Conservation (phyloP, 2,329 filamentous ascomycete genomes). For the Thielaviopsis populi region DNA sequence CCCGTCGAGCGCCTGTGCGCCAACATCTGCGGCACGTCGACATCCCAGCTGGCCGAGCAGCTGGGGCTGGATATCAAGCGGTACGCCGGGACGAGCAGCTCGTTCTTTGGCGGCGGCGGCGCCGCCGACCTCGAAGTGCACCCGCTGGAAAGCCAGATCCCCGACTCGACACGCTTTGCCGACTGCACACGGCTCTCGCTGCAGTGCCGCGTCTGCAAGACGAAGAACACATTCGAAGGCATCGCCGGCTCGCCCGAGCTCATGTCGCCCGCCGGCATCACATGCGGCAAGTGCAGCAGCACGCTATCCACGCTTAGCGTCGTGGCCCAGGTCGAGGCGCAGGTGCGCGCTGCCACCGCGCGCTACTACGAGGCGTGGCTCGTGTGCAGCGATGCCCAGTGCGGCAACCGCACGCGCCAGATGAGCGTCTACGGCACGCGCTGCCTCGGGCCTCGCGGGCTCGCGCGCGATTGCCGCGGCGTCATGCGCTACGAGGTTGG, state of each 20-base stretch:
- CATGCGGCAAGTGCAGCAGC: constrained; percentile 54
- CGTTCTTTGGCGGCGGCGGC: constrained; percentile 21
- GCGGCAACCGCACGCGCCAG: constrained; percentile 73
- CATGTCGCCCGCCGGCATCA: constrained; percentile 59
- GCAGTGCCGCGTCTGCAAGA: constrained; percentile 68
- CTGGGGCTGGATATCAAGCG: constrained; percentile 81
- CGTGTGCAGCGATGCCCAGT: constrained; percentile 76
- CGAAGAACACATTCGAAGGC: constrained; percentile 59
- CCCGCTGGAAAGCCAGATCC: constrained; percentile 85
- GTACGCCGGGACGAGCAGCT: constrained; percentile 44
- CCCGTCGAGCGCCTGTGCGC: constrained; percentile 95
- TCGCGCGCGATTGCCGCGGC: constrained; percentile 70
- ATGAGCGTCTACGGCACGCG: constrained; percentile 85
- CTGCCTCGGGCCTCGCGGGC: constrained; percentile 74
- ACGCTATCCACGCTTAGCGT: constrained; percentile 56
- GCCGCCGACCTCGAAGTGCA: constrained; percentile 56
- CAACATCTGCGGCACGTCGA: constrained; percentile 85
- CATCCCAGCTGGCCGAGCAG: constrained; percentile 78
- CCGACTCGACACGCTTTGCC: constrained; percentile 77
- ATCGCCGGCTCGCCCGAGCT: constrained; percentile 42
- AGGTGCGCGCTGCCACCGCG: constrained; percentile 62
- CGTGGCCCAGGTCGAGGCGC: constrained; percentile 73
- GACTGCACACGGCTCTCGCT: constrained; percentile 63
- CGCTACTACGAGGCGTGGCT: constrained; percentile 90
- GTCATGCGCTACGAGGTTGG: constrained; percentile 77